These are phyloP conservation scores for Nicotiana undulata DNA, from an alignment of 257 asterid species.

Conservation along the genomic window DNA sequence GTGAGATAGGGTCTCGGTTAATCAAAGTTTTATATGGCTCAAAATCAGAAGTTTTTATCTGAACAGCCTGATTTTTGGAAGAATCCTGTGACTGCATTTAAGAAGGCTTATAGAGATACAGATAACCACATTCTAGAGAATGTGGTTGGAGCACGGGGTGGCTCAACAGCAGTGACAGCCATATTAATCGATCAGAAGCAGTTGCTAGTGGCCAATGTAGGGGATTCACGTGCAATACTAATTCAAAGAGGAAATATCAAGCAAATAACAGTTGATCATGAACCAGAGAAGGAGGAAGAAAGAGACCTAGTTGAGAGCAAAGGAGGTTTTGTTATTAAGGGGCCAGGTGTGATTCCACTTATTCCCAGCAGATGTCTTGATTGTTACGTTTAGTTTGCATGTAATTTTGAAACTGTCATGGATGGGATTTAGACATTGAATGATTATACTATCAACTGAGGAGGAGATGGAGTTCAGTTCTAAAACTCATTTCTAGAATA, in stretches of 20 bases:
- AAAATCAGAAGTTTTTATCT: neutral
- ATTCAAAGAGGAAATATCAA: conserved; percentile 24
- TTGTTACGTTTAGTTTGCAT: neutral
- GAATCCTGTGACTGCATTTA: conserved; percentile 21
- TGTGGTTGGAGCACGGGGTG: conserved; percentile 34
- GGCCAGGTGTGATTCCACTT: conserved; percentile 18
- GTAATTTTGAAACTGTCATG: neutral
- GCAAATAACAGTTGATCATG: conserved; percentile 36
- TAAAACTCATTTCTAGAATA: neutral
- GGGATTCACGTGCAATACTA: conserved; percentile 44
- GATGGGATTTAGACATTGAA: neutral
- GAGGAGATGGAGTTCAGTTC: neutral
- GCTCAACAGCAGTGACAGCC: conserved; percentile 44
- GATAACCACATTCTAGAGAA: conserved; percentile 29
- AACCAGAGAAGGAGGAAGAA: conserved; percentile 34
- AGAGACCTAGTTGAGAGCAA: conserved; percentile 30
- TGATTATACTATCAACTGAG: neutral
- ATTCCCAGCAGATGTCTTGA: neutral
- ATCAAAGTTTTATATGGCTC: neutral
- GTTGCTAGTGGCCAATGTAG: conserved; percentile 43
- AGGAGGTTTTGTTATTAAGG: conserved; percentile 38
- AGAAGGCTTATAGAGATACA: conserved; percentile 26
- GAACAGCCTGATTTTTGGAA: conserved; percentile 37
- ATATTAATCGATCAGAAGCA: conserved; percentile 26
- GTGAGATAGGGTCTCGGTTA: neutral